Conservation (phyloP, 2,329 filamentous ascomycete species). For the Fusarium newnesense region DNA sequence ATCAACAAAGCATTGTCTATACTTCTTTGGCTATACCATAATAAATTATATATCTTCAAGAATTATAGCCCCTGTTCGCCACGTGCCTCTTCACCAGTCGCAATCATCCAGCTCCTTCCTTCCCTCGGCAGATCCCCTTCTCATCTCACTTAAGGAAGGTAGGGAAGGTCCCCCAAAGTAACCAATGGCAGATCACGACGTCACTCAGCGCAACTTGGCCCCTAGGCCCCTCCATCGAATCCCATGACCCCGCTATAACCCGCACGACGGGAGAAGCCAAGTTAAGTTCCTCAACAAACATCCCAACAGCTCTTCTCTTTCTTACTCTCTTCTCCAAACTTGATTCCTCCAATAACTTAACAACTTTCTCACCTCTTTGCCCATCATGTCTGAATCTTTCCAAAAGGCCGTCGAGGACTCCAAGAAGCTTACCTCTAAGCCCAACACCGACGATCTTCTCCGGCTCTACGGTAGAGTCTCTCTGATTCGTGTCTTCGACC, state of each 20-base stretch:
- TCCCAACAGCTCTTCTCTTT: slow-evolving; percentile 30
- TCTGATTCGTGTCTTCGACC: background rate
- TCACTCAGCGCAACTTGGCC: slow-evolving; percentile 25
- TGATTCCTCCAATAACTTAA: background rate
- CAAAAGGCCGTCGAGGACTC: slow-evolving; percentile 69
- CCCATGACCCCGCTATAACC: slow-evolving; percentile 41
- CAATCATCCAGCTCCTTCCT: slow-evolving; percentile 5
- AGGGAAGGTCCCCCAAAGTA: background rate
- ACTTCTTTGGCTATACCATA: background rate
- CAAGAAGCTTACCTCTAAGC: slow-evolving; percentile 75
- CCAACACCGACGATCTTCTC: slow-evolving; percentile 71
- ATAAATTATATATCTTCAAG: background rate
- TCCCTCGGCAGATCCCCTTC: slow-evolving; percentile 17
- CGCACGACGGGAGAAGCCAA: slow-evolving; percentile 26
- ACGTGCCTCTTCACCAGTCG: slow-evolving; percentile 10
- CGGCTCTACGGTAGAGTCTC: slow-evolving; percentile 65
- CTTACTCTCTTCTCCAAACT: background rate
- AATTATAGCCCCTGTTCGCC: background rate
- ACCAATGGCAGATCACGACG: slow-evolving; percentile 32
- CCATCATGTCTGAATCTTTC: slow-evolving; percentile 61
- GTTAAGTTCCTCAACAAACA: slow-evolving; percentile 39
- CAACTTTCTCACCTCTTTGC: background rate
- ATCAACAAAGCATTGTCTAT: background rate
- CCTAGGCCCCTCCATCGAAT: slow-evolving; percentile 29
- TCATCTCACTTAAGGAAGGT: slow-evolving; percentile 8